Conservation (phyloP, 768 basidiomycete genomes). For the Podaxis pistillaris region DNA sequence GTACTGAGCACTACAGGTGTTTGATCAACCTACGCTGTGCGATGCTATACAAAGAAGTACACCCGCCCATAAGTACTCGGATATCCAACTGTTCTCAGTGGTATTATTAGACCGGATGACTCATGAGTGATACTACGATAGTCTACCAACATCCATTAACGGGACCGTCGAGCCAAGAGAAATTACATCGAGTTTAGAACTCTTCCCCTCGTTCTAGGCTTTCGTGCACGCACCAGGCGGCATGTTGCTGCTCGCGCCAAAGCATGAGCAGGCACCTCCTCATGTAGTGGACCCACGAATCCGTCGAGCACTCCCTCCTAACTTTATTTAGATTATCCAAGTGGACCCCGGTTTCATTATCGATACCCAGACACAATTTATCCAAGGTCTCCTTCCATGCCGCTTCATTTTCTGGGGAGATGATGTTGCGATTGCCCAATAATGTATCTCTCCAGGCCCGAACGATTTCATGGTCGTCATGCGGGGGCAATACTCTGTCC, state of each 20-base stretch:
- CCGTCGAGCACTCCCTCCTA: conserved; percentile 1
- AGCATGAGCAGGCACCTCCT: conserved; percentile 11
- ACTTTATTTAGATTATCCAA: conserved; percentile 12
- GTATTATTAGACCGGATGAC: too few relatives aligned
- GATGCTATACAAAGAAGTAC: background rate
- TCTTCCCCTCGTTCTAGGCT: conserved; percentile 5
- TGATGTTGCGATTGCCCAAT: conserved; percentile 37
- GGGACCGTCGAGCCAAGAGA: too few relatives aligned
- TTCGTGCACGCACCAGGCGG: conserved; percentile 1
- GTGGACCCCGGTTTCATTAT: conserved; percentile 6
- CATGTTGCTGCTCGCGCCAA: conserved; percentile 12
- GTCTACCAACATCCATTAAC: background rate
- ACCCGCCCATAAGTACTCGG: background rate
- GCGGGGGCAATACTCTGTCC: conserved; percentile 19
- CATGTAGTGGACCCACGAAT: conserved; percentile 11
- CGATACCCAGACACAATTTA: conserved; percentile 33
- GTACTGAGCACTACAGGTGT: background rate
- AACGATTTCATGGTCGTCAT: conserved; percentile 26
- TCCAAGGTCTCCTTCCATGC: conserved; percentile 43
- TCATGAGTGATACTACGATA: too few relatives aligned
- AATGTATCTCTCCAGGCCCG: conserved; percentile 58
- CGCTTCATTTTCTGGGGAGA: conserved; percentile 50
- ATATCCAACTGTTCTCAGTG: background rate
- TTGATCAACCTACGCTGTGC: background rate
- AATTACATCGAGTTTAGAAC: background rate